Evolutionary conservation across 2,329 filamentous ascomycete species (phyloP), one percentile per base, ranked within the genome.

Genomic region (Scleromitrula shiraiana): DNA sequence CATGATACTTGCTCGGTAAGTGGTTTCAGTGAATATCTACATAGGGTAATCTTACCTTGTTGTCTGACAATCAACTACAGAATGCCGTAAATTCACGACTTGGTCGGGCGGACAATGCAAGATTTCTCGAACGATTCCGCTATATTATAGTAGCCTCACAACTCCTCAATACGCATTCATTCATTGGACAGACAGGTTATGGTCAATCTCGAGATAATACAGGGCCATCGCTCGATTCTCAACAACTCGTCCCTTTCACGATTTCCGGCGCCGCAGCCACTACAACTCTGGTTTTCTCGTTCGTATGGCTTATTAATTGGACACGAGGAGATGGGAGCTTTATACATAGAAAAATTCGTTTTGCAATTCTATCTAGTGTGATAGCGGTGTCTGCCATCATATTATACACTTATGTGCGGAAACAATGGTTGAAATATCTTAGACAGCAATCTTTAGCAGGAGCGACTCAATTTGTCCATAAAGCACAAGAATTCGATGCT

Each of bases 141-240:
- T 96, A 96, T 68, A 85, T 87, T 19, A 87, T 96, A 55, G 85
- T 96, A 61, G 89, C 89, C 42, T 96, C 90, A 19, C 89, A 95
- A 64, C 76, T 96, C 12, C 73, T 96, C 33, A 88, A 80, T 60
- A 85, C 85, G 33, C 77, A 85, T 56, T 75, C 78, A 4, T 78
- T 77, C 48, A 57, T 70, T 41, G 70, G 67, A 15, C 69, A 70
- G 38, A 51, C 51, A 49, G 52, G 33, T 50, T 53, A 54, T 56
- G 56, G 48, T 29, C 55, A 50, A 56, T 53, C 48, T 35, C 55
- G 55, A 38, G 52, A 60, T 49, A 32, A 45, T 19, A 32, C 53
- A 5, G 33, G 54, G 9, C 46, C 55, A 19, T 24, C 46, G 14
- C 53, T 51, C 7, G 50, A 54, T 33, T 51, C 54, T 32, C 56